These are phyloP conservation scores for Leptographium procerum DNA, from an alignment of 2,329 filamentous ascomycete genomes.

Conservation along the genomic window DNA sequence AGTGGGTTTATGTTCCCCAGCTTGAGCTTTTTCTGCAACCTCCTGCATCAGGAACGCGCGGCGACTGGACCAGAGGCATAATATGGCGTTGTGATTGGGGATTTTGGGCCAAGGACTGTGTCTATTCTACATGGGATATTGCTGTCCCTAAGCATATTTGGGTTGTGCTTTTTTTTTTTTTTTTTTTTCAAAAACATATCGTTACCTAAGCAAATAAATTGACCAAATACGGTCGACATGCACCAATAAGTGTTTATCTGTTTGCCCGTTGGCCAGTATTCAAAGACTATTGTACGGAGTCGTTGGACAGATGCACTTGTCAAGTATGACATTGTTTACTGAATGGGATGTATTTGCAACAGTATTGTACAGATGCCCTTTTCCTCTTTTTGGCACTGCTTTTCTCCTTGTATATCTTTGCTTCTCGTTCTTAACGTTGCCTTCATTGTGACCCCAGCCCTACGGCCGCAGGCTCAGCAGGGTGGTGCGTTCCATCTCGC, in stretches of 20 bases:
- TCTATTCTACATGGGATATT: background rate
- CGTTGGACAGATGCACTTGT: too few species aligned
- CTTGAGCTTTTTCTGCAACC: background rate
- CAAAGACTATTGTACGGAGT: too few species aligned
- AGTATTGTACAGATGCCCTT: too few species aligned
- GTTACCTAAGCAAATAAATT: background rate
- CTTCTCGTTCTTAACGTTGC: too few species aligned
- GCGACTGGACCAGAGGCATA: background rate
- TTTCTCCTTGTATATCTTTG: too few species aligned
- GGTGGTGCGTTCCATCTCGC: constrained; percentile 67
- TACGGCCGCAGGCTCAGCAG: constrained; percentile 37
- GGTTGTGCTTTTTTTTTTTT: background rate
- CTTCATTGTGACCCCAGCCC: too few species aligned
- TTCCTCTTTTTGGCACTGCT: too few species aligned
- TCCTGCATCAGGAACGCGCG: background rate
- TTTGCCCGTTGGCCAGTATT: too few species aligned
- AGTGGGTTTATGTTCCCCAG: background rate
- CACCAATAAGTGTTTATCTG: too few species aligned
- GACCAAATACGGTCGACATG: background rate
- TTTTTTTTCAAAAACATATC: background rate
- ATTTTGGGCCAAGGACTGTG: background rate
- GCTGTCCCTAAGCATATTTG: background rate
- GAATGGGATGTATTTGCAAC: too few species aligned
- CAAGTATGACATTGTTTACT: too few species aligned
- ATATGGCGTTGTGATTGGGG: background rate